Base-by-base conservation (phyloP, 306 rosid species). In the Argentina anserina region DNA sequence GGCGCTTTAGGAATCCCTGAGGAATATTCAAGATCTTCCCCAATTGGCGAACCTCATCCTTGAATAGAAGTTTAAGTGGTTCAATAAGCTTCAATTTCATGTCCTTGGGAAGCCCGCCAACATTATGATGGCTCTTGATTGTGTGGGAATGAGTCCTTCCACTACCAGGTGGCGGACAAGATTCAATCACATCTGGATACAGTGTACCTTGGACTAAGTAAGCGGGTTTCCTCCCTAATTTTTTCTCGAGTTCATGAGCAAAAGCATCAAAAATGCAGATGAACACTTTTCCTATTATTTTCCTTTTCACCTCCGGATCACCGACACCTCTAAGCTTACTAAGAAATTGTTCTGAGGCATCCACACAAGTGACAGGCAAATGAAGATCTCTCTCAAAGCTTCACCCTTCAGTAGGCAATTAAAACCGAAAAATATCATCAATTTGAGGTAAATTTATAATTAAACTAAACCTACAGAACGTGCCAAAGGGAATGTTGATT, bases 111-210 rank as follows among this genome's bases (percentile, higher is more conserved):
- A 94, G 99, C 42, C 99, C 99, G 21, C 99, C 99, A 40, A 94
- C 99, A 67, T 94, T 94, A 78, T 94, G 99, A 82, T 94, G 99
- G 77, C 96, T 94, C 87, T 94, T 94, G 87, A 94, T 94, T 7
- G 99, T 94, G 75, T 91, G 99, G 42, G 99, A 94, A 76, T 94
- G 99, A 45, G 84, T 86, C 75, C 89, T 89, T 62, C 96, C 97
- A 72, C 86, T 84, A 46, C 99, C 99, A 67, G 99, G 99, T 0
- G 97, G 99, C 2, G 99, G 99, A 59, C 99, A 94, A 65, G 99
- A 94, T 77, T 94, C 99, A 81, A 94, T 94, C 72, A 94, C 97
- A 79, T 94, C 97, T 0, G 99, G 99, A 73, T 94, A 94, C 73
- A 94, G 82, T 26, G 99, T 94, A 65, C 99, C 97, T 62, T 91